Conservation (phyloP, 1,139 yeast genomes). For the Candida sp. region DNA sequence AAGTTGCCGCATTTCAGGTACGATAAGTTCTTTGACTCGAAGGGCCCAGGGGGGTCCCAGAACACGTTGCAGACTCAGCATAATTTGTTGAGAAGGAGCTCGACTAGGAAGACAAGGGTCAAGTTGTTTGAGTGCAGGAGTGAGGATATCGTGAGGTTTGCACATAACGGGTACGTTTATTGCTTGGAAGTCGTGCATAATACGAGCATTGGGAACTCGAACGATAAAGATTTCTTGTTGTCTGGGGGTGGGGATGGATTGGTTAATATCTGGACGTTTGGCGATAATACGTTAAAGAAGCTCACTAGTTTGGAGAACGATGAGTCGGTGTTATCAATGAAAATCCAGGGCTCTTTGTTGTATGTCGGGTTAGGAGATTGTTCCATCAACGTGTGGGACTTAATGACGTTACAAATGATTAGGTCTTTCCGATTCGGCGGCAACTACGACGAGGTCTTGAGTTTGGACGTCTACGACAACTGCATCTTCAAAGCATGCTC, state of each 20-base stretch:
- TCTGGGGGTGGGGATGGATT: slow-evolving; percentile 92
- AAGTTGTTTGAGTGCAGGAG: slow-evolving; percentile 69
- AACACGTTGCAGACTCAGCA: slow-evolving; percentile 39
- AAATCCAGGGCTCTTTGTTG: slow-evolving; percentile 63
- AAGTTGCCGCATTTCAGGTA: slow-evolving; percentile 81
- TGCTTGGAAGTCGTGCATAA: slow-evolving; percentile 53
- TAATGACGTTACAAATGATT: slow-evolving; percentile 76
- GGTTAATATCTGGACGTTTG: slow-evolving; percentile 72
- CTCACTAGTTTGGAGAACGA: slow-evolving; percentile 61
- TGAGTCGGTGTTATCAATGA: slow-evolving; percentile 72
- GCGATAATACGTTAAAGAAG: slow-evolving; percentile 15
- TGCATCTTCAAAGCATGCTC: slow-evolving; percentile 61
- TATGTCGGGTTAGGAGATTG: slow-evolving; percentile 85
- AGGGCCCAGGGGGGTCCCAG: slow-evolving; percentile 76
- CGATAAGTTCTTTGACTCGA: slow-evolving; percentile 88
- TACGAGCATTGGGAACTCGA: slow-evolving; percentile 15
- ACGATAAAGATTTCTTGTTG: slow-evolving; percentile 20
- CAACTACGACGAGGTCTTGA: slow-evolving; percentile 35
- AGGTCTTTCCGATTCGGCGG: slow-evolving; percentile 51
- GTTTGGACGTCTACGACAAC: slow-evolving; percentile 52
- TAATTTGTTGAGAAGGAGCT: slow-evolving; percentile 23
- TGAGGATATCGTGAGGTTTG: slow-evolving; percentile 71
- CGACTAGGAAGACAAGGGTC: slow-evolving; percentile 13
- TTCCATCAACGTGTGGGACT: slow-evolving; percentile 79
- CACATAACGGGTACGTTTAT: slow-evolving; percentile 92